phyloP scores from a whole-genome alignment of 345 rosid genomes.

The Theobroma cacao region DNA sequence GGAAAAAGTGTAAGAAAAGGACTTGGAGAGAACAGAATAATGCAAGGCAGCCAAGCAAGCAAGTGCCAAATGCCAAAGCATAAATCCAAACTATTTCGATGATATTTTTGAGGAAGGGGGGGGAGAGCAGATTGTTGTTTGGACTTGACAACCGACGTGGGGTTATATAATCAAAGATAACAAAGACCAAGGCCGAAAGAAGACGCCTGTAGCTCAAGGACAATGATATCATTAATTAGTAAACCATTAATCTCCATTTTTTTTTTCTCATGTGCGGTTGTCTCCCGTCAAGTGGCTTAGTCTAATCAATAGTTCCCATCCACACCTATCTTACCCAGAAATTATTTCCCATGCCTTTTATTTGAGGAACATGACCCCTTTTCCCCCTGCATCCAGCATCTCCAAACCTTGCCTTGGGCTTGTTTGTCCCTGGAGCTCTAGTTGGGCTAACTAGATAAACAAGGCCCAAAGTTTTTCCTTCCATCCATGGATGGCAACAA shows the following conservation, averaged over 20 bases:
- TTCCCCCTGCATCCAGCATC: not conserved
- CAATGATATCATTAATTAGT: slow-evolving; percentile 13
- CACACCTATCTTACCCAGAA: not conserved
- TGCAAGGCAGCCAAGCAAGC: not conserved
- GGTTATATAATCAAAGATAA: slow-evolving; percentile 1
- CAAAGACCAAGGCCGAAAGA: slow-evolving; percentile 7
- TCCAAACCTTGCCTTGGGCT: not conserved
- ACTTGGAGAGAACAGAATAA: not conserved
- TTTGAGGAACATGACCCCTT: slow-evolving; percentile 32
- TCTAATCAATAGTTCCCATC: slow-evolving; percentile 24
- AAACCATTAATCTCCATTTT: slow-evolving; percentile 12
- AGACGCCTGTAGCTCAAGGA: slow-evolving; percentile 16
- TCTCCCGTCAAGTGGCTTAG: slow-evolving; percentile 32
- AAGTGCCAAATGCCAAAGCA: not conserved
- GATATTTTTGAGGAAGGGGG: not conserved
- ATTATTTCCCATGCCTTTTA: slow-evolving; percentile 15
- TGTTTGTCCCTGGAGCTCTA: too few species aligned
- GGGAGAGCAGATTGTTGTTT: not conserved
- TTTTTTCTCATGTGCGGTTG: slow-evolving; percentile 32
- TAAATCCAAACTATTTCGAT: not conserved
- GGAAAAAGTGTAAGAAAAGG: not conserved
- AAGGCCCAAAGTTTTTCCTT: not conserved
- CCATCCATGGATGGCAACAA: not conserved
- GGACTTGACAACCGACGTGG: slow-evolving; percentile 9
- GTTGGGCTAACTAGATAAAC: not conserved